A percentile compares a stretch with the other conserved stretches of the same genome.
These are phyloP conservation scores for Lactifluus piperatus DNA, from an alignment of 768 basidiomycete species.

Conservation along the genomic window DNA sequence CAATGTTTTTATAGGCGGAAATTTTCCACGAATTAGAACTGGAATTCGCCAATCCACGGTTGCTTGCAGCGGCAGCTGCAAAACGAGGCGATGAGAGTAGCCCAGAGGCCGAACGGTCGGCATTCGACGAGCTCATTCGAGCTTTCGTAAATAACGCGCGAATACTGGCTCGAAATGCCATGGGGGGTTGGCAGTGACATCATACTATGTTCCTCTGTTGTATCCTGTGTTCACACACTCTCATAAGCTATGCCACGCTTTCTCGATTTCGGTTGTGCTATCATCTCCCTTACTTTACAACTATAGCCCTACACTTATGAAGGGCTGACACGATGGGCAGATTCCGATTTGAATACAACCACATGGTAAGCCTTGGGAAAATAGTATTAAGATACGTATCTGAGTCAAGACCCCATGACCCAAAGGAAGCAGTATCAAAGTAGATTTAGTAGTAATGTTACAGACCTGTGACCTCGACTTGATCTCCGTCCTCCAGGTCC, in stretches of 20 bases:
- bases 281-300: background rate
- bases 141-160: constrained; percentile 91
- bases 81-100: constrained; percentile 54
- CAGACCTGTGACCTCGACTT: constrained; percentile 48
- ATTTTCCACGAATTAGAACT: constrained; percentile 83
- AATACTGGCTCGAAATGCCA: constrained; percentile 75
- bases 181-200: constrained; percentile 38
- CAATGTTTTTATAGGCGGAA: constrained; percentile 38
- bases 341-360: background rate
- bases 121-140: constrained; percentile 87
- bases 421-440: background rate
- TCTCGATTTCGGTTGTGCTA: background rate
- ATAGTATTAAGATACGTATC: background rate
- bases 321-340: background rate
- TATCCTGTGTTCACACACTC: background rate
- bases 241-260: background rate
- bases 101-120: constrained; percentile 55
- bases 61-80: constrained; percentile 62
- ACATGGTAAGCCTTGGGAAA: background rate
- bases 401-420: background rate
- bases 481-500: constrained; percentile 73
- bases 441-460: background rate
- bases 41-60: constrained; percentile 66
- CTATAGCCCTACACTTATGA: constrained; percentile 1
- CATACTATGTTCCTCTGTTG: background rate